Conservation (phyloP, 441 rosid genomes). For the Macaranga tanarius region DNA sequence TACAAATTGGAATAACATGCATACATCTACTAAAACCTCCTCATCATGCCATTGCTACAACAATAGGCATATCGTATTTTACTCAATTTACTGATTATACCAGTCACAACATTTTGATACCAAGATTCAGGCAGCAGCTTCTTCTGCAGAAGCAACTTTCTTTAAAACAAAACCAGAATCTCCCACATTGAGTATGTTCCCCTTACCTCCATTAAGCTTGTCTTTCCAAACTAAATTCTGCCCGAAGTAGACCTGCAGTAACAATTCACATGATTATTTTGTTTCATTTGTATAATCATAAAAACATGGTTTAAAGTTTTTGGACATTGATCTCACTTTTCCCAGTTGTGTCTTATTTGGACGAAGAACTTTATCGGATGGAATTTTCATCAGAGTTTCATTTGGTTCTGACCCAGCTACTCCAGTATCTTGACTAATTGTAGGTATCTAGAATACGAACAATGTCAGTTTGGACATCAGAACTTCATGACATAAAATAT, state of each 20-base stretch:
- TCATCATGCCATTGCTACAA: too few relatives aligned
- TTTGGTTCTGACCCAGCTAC: slow-evolving; percentile 60
- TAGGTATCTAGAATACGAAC: slow-evolving; percentile 43
- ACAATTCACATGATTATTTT: slow-evolving; percentile 2
- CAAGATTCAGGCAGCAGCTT: slow-evolving; percentile 57
- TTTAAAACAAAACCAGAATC: slow-evolving; percentile 55
- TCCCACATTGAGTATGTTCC: slow-evolving; percentile 56
- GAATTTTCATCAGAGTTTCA: slow-evolving; percentile 54
- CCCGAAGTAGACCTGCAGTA: slow-evolving; percentile 72
- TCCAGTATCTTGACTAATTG: slow-evolving; percentile 69
- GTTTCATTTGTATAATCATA: neutral
- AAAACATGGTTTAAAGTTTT: neutral
- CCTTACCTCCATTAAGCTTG: slow-evolving; percentile 28
- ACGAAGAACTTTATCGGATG: slow-evolving; percentile 66
- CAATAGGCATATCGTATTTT: too few relatives aligned
- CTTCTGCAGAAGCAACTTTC: slow-evolving; percentile 59
- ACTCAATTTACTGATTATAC: too few relatives aligned
- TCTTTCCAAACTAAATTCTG: slow-evolving; percentile 77
- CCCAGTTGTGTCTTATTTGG: slow-evolving; percentile 63
- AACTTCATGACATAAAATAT: too few relatives aligned
- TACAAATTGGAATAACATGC: too few relatives aligned
- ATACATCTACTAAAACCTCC: too few relatives aligned
- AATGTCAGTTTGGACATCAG: too few relatives aligned
- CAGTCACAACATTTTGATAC: too few relatives aligned
- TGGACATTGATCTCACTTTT: slow-evolving; percentile 41